Base-by-base conservation (phyloP, 805 yeast species). In the Henningerozyma blattae region DNA sequence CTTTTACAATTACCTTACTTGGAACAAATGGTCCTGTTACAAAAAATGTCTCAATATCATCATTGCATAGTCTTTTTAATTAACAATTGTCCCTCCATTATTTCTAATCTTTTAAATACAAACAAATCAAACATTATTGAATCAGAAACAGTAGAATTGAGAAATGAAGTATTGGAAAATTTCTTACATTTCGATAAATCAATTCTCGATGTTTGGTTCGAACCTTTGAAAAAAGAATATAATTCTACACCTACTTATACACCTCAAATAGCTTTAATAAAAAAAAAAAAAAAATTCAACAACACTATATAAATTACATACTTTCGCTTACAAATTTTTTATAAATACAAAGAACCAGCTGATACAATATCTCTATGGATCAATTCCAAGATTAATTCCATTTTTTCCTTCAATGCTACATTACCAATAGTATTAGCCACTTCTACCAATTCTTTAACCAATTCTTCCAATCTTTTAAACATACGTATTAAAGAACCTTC, bases 351-450 rank as follows among this genome's bases (percentile, higher is more conserved):
- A 4, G 96, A 86, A 18, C 95, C 95, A 17, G 97, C 97, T 44
- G 94, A 80, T 34, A 91, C 97, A 43, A 91, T 81, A 58, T 87
- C 97, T 61, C 98, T 81, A 54, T 87, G 95, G 38, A 91, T 85
- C 53, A 89, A 62, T 48, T 76, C 87, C 43, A 79, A 67, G 4
- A 93, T 82, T 48, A 76, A 72, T 36, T 78, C 87, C 94, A 91
- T 86, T 56, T 91, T 89, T 38, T 72, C 77, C 55, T 82, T 87
- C 43, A 91, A 65, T 27, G 77, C 89, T 22, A 71, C 70, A 55
- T 91, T 91, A 39, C 98, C 99, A 44, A 91, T 91, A 13, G 94
- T 84, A 52, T 81, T 84, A 2, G 98, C 91, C 12, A 96, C 97
- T 45, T 72, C 77, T 30, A 77, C 76, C 72, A 91, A 68, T 57